phyloP scores from a whole-genome alignment of 345 rosid species.

The Pistacia integerrima region DNA sequence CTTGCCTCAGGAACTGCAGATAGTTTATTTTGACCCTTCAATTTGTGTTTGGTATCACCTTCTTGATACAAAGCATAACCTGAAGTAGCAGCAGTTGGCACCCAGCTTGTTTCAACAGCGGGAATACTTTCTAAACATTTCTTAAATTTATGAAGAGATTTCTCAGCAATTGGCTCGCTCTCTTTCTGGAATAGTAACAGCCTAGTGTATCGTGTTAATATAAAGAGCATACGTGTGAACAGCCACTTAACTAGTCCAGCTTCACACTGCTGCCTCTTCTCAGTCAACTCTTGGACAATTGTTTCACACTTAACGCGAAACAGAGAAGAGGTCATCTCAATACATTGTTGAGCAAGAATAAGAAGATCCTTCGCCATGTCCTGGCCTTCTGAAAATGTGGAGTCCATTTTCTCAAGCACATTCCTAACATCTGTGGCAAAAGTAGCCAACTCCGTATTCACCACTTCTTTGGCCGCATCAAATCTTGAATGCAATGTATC shows the following conservation, averaged over 20 bases:
- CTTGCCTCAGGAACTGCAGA: conserved; percentile 35
- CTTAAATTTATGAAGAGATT: conserved; percentile 62
- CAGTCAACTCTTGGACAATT: conserved; percentile 69
- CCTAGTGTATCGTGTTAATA: conserved; percentile 81
- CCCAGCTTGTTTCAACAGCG: conserved; percentile 68
- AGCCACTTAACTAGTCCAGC: conserved; percentile 69
- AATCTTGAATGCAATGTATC: conserved; percentile 69
- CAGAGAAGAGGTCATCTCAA: conserved; percentile 59
- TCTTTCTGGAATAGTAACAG: conserved; percentile 75
- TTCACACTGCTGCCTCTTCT: conserved; percentile 69
- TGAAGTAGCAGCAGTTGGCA: conserved; percentile 37
- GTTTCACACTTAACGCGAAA: conserved; percentile 68
- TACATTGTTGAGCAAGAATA: conserved; percentile 52
- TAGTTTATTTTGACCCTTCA: conserved; percentile 25
- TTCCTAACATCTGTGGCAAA: conserved; percentile 61
- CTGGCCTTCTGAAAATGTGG: conserved; percentile 52
- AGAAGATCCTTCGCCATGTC: conserved; percentile 62
- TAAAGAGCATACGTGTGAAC: conserved; percentile 70
- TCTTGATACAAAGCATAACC: conserved; percentile 34
- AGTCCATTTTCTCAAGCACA: conserved; percentile 51
- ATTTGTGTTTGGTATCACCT: conserved; percentile 28
- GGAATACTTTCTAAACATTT: conserved; percentile 79
- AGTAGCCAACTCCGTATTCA: conserved; percentile 55
- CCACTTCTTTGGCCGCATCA: conserved; percentile 71
- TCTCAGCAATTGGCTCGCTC: conserved; percentile 63